Base-by-base conservation (phyloP, 768 basidiomycete genomes). In the Pisolithus microcarpus region DNA sequence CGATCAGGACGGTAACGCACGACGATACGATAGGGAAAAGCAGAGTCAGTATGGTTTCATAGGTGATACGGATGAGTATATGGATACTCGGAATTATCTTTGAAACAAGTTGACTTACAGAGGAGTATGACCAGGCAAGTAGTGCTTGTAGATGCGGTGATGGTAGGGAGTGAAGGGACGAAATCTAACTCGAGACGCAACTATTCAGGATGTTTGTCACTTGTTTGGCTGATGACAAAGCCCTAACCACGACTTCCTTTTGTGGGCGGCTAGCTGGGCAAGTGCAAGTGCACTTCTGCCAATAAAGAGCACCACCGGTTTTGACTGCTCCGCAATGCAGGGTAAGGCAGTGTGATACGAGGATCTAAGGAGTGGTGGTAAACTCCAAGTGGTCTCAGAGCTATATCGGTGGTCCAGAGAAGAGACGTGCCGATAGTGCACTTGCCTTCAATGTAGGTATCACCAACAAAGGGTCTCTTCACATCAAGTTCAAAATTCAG, bases 161-260 rank as follows among this genome's bases (percentile, higher is more conserved):
- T 61, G 64, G 69, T 67, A 52, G 13, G 43, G 43, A 44, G 43
- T 24, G 52, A 60, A 59, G 58, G 58, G 36, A 54, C 59, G 66
- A 60, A 55, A 48, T 43, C 51, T 16, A 26, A 37, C 43, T 37
- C 47, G 55, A 55, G 57, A 53, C 45, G 58, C 52, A 55, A 61
- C 64, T 70, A 69, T 70, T 70, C 69, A 65, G 56, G 58, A 57
- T 61, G 52, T 72, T 70, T 67, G 69, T 54, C 34, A 37, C 46
- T 58, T 72, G 53, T 70, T 70, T 72, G 71, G 71, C 51, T 60
- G 65, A 65, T 67, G 65, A 67, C 65, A 60, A 65, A 65, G 40
- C 48, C 54, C 19, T 45, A 31, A 16, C 28, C 30, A 10, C 30
- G 9, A 5, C 30, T 30, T 30, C 30, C 30, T 30, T 30, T 30